Percentiles rank a stretch among this genome's conserved stretches.
These are phyloP conservation scores for Tirmania nivea DNA, from an alignment of 495 filamentous ascomycete species.

Conservation along the genomic window DNA sequence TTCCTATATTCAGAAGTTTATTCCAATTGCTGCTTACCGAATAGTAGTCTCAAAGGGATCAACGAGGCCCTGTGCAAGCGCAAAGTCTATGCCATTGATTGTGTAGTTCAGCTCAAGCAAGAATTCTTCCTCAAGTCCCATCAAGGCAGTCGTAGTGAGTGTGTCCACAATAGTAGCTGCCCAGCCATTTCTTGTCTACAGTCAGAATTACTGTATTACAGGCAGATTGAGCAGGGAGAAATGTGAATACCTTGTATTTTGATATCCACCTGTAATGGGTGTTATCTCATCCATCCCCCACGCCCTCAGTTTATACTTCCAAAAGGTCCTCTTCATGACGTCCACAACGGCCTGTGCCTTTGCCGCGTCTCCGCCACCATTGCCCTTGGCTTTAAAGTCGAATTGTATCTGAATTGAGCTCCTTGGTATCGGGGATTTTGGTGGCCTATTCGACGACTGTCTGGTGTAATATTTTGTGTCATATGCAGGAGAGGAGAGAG, in stretches of 20 bases:
- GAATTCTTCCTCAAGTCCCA: slow-evolving; percentile 20
- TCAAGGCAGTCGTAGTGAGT: slow-evolving; percentile 16
- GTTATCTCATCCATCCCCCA: slow-evolving; percentile 18
- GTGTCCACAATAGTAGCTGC: slow-evolving; percentile 19
- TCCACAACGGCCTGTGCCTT: slow-evolving; percentile 27
- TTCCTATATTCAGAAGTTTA: no score
- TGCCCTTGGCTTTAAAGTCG: slow-evolving; percentile 8
- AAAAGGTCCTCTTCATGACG: slow-evolving; percentile 16
- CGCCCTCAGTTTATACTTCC: slow-evolving; percentile 16
- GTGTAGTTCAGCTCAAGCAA: slow-evolving; percentile 15
- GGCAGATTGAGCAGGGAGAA: no score
- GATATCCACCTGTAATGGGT: slow-evolving; percentile 10
- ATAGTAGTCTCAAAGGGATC: slow-evolving; percentile 21
- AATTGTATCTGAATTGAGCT: slow-evolving; percentile 6
- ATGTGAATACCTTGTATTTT: slow-evolving; percentile 9
- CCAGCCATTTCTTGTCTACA: slow-evolving; percentile 14
- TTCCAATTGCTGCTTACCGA: slow-evolving; percentile 3
- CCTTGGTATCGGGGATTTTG: background rate
- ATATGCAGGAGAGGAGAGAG: background rate
- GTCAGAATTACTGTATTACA: background rate
- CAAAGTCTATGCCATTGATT: slow-evolving; percentile 13
- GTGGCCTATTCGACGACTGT: background rate
- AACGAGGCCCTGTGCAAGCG: slow-evolving; percentile 10
- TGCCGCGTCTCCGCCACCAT: slow-evolving; percentile 31
- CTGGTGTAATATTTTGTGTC: background rate